Evolutionary conservation across 108 stramenopile species (phyloP).

Genomic region (Thalassiosira profunda): DNA sequence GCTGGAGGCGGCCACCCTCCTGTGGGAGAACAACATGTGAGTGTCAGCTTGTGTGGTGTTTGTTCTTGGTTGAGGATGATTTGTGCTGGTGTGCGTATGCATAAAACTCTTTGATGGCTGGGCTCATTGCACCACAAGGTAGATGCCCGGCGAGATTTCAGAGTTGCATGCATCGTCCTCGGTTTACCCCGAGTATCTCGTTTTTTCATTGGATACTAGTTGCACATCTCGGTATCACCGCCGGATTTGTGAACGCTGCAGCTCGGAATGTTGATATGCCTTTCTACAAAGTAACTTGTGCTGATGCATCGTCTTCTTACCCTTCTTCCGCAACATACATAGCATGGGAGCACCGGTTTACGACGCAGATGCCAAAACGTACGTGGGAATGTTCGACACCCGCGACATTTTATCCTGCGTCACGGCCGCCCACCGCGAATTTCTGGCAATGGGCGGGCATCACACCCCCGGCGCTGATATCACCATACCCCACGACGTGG

Average conservation of each 20-base stretch:
- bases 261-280: too few species aligned
- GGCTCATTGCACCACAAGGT: background rate
- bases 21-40: constrained; percentile 50
- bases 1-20: constrained; percentile 50
- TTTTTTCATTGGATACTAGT: too few species aligned
- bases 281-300: too few species aligned
- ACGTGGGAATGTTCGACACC: constrained; percentile 58
- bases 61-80: too few species aligned
- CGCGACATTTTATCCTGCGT: constrained; percentile 58
- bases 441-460: constrained; percentile 24
- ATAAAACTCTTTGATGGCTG: background rate
- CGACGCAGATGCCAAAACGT: constrained; percentile 38
- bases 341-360: constrained; percentile 59
- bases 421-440: constrained; percentile 45
- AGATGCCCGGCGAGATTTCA: background rate
- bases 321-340: too few species aligned
- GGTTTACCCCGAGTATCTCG: background rate
- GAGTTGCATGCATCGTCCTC: background rate
- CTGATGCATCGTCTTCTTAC: too few species aligned
- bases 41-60: too few species aligned
- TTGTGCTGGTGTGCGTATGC: background rate
- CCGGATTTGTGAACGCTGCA: too few species aligned
- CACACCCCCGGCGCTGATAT: constrained; percentile 41
- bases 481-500: constrained; percentile 22
- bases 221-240: background rate